Evolutionary conservation across 2,329 filamentous ascomycete genomes (phyloP), one percentile per base, ranked within the genome.

Genomic region (Dothiorella sarmentorum): DNA sequence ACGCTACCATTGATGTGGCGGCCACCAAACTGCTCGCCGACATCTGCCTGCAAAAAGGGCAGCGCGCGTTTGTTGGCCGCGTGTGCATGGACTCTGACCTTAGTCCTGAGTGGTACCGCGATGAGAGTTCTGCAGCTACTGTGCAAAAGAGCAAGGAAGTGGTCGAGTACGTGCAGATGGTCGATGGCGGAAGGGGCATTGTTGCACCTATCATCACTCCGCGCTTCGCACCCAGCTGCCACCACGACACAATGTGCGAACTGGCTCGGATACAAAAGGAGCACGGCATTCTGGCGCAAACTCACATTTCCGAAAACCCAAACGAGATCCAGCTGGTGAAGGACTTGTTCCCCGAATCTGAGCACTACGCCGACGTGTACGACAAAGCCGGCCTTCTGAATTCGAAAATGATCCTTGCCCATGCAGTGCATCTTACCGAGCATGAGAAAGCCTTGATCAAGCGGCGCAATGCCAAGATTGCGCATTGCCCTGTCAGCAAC

Each of bases 1-100:
- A 89, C 72, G 93, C 93, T 60, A 97, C 94, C 24, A 85, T 91
- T 62, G 87, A 96, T 71, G 89, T 96, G 1, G 80, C 84, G 0
- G 85, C 91, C 1, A 99, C 94, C n/a, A 97, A 96, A 70, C 82
- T 96, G 7, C 86, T 99, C 5, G 89, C 92, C 0, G 85, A 90
- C 63, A 83, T 97, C 17, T 97, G 93, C 68, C 80, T 90, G n/a
- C 70, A 76, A 0, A 77, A 84, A 24, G 94, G 94, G 43, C 94
- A 99, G 75, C 82, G 94, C 56, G 94, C 94, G 6, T 89, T 97
- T 63, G 84, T 99, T 38, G 94, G 94, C 29, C 82, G 94, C 38
- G 90, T 95, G n/a, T 97, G 92, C 78, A 97, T 99, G 94, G 81
- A 82, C 27, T 55, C 63, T 9, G 71, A 88, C 4, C 87, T 85